Base-by-base conservation (phyloP, 805 yeast species). In the Cyberlindnera amylophila region DNA sequence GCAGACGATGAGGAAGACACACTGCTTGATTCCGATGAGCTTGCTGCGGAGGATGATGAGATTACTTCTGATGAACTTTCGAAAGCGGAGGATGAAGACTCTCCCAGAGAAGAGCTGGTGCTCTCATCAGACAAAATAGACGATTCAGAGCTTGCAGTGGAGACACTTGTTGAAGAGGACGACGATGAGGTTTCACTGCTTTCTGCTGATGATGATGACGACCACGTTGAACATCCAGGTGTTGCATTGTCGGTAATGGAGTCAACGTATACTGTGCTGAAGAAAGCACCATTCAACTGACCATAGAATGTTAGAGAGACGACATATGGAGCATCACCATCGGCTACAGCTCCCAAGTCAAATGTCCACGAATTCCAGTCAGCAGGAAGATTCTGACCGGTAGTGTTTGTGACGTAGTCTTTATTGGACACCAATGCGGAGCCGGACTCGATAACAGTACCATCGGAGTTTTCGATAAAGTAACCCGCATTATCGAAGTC, bases 381-480 rank as follows among this genome's bases (percentile, higher is more conserved):
- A 3, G 12, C 14, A 8, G 43, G 43, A 16, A 39, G 37, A 15
- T 34, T 10, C 15, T 29, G 27, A 12, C 43, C 43, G 15, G 35
- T 39, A 4, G 43, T 39, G 32, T 39, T 39, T n/a, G 43, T 39
- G 15, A 39, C 35, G 28, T 34, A 39, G 12, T 8, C 10, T 4
- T 6, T 13, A 12, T 38, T 39, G 15, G 43, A 39, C 15, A 39
- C 37, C 3, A 39, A 21, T 12, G 43, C 38, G 15, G 11, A 13
- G 3, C 43, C 43, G 4, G 17, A 15, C 23, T 39, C 43, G 4
- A 39, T 3, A n/a, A 34, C 32, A 7, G n/a, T 15, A 2, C 38
- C 43, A 30, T 29, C 43, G 8, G 17, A 10, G 28, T 19, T 38
- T 7, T 26, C 30, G n/a, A 39, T 15, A 11, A 18, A 4, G 15